Evolutionary conservation across 331 rosid genomes (phyloP).

Genomic region (Stylosanthes scabra): DNA sequence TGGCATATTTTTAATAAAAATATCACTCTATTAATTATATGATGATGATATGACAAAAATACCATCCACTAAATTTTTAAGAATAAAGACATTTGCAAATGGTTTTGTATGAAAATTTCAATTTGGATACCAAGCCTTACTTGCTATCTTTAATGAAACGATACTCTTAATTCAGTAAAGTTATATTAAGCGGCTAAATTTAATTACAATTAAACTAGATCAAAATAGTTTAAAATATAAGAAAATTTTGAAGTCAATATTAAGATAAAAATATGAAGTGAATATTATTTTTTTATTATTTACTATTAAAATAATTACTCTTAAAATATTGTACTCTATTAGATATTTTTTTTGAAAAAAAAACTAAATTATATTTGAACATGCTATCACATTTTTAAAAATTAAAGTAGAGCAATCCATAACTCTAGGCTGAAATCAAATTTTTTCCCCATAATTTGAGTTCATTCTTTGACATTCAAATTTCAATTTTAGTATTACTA

Average conservation of each 20-base stretch:
- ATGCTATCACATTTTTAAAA: neutral
- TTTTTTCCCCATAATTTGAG: neutral
- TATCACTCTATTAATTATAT: neutral
- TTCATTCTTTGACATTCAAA: neutral
- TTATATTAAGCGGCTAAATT: neutral
- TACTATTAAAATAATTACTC: too few relatives aligned
- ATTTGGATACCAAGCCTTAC: too few relatives aligned
- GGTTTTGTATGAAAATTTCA: too few relatives aligned
- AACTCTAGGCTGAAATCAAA: neutral
- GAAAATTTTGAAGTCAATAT: too few relatives aligned
- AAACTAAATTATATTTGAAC: neutral
- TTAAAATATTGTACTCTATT: neutral
- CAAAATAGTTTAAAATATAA: neutral
- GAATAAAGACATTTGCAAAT: slow-evolving; percentile 10
- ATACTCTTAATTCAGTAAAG: too few relatives aligned
- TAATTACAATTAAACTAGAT: neutral
- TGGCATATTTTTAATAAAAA: neutral
- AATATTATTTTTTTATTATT: too few relatives aligned
- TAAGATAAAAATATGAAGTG: too few relatives aligned
- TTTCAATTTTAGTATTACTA: neutral
- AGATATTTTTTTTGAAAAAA: neutral
- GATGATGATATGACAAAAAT: slow-evolving; percentile 20
- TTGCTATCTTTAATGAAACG: too few relatives aligned
- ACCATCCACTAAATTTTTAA: neutral
- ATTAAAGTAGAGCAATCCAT: neutral